Base-by-base conservation (phyloP, 140 eudicot genomes). In the Senecio squalidus region DNA sequence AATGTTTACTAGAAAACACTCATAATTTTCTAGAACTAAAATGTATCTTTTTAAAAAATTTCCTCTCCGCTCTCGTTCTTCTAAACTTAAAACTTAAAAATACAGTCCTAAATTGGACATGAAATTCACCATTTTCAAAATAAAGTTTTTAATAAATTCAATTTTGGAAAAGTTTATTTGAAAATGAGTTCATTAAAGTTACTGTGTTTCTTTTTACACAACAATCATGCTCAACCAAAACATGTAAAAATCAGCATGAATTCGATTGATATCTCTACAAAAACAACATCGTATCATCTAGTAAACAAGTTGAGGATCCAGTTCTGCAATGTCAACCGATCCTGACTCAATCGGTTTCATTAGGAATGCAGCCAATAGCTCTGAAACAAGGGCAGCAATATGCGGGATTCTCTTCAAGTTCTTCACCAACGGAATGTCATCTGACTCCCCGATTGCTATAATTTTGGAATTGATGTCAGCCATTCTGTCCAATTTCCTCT, bases 261-360 rank as follows among this genome's bases (percentile, higher is more conserved):
- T 58, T 43, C 4, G 17, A 55, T 64, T 41, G 50, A 27, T 38
- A 22, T 45, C 59, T 60, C 70, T 54, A 71, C 74, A 66, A 68
- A 80, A 77, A 69, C 53, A 58, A 2, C n/a, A n/a, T n/a, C 20
- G 0, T 3, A 65, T 23, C 17, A 47, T 18, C 60, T 66, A 91
- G 77, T 91, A 91, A 58, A 86, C 92, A 67, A 91, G 88, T 66
- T 81, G 96, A 21, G 98, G 85, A 46, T 91, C 98, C 62, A 91
- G 74, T 58, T 91, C 98, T 2, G 96, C 84, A 27, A 86, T 60
- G 33, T 92, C 99, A 45, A 92, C 93, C 2, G 96, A 92, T 13
- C 96, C 99, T 16, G 99, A 88, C 33, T 88, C 99, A 24, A 88
- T 84, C 4, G 99, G 96, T 71, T 83, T 85, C 99, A 92, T 92